A percentile compares a stretch with the other conserved stretches of the same genome.
Evolutionary conservation across 257 asterid species (phyloP).

Genomic region (Scutellaria baicalensis): DNA sequence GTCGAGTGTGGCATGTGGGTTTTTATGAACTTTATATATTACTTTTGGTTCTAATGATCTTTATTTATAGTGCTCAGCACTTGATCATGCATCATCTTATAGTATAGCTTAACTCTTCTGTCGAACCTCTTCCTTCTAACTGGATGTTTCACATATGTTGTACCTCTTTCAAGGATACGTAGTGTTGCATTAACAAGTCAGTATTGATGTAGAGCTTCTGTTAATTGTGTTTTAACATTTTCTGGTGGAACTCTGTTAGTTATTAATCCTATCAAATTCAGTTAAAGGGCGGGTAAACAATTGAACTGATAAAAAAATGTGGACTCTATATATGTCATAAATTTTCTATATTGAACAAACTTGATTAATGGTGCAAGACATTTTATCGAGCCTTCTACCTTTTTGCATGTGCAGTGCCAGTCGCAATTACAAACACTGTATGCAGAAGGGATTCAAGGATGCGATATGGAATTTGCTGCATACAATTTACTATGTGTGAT

Average conservation of each 20-base stretch:
- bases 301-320: not conserved
- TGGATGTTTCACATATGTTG: not conserved
- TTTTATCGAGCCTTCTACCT: conserved; percentile 14
- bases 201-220: not conserved
- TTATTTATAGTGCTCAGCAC: not conserved
- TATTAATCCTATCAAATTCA: not conserved
- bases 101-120: not conserved
- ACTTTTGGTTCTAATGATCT: not conserved
- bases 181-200: not conserved
- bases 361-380: not conserved
- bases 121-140: not conserved
- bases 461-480: conserved; percentile 90
- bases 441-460: conserved; percentile 90
- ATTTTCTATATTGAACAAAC: not conserved
- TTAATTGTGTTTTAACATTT: too few species aligned
- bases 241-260: too few species aligned
- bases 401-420: conserved; percentile 75
- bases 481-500: conserved; percentile 88
- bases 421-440: conserved; percentile 90
- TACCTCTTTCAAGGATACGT: not conserved
- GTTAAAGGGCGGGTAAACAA: not conserved
- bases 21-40: not conserved
- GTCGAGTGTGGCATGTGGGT: not conserved
- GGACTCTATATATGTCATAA: not conserved
- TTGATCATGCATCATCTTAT: not conserved